Conservation (phyloP, 2,329 filamentous ascomycete genomes). For the Emergomyces orientalis region DNA sequence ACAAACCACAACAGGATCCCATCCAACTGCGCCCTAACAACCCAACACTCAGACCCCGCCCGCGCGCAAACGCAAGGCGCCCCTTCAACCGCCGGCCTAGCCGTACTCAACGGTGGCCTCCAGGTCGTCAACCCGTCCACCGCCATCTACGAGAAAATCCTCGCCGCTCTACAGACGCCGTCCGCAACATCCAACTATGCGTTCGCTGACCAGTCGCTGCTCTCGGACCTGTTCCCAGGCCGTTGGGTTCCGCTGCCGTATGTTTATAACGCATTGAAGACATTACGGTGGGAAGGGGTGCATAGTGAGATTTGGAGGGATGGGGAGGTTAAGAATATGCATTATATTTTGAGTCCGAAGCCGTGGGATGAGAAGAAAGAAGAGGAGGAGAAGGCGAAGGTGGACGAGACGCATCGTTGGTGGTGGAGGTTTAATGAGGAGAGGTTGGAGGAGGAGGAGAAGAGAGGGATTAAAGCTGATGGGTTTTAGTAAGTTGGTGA, state of each 20-base stretch:
- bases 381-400: constrained; percentile 23
- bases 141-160: constrained; percentile 45
- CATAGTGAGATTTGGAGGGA: constrained; percentile 53
- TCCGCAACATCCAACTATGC: constrained; percentile 44
- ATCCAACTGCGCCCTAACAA: constrained; percentile 53
- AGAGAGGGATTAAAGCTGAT: constrained; percentile 38
- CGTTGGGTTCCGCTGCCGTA: constrained; percentile 53
- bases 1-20: constrained; percentile 34
- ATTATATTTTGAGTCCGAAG: constrained; percentile 54
- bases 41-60: constrained; percentile 45
- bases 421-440: constrained; percentile 48
- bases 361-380: constrained; percentile 48
- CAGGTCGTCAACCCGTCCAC: constrained; percentile 53
- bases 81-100: constrained; percentile 42
- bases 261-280: constrained; percentile 54
- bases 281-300: constrained; percentile 47
- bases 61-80: constrained; percentile 46
- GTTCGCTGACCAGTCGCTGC: constrained; percentile 51
- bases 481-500: constrained; percentile 34
- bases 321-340: constrained; percentile 52
- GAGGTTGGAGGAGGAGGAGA: constrained; percentile 41
- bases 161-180: constrained; percentile 38
- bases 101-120: constrained; percentile 52
- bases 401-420: constrained; percentile 47
- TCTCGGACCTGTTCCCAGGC: constrained; percentile 48